Evolutionary conservation across 2,329 filamentous ascomycete genomes (phyloP).

Genomic region (Trichoderma asperellum): DNA sequence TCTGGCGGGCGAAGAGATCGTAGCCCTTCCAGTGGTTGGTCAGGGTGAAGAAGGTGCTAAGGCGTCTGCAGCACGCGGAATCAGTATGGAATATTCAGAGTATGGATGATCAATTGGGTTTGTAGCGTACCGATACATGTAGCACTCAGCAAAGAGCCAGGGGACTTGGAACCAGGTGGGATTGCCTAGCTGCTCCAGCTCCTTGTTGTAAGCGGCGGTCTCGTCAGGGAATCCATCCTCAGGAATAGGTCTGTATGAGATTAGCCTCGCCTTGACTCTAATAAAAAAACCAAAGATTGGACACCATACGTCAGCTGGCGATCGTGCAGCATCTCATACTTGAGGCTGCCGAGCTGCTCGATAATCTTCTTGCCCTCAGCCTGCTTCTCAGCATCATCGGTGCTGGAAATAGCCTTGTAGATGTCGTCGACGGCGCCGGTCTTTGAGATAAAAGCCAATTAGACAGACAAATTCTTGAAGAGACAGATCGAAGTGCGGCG

Average conservation of each 20-base stretch:
- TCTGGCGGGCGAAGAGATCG: slow-evolving; percentile 87
- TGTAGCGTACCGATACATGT: slow-evolving; percentile 72
- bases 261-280: slow-evolving; percentile 2
- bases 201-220: slow-evolving; percentile 81
- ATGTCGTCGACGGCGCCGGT: slow-evolving; percentile 93
- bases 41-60: slow-evolving; percentile 75
- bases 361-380: slow-evolving; percentile 87
- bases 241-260: slow-evolving; percentile 61
- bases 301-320: slow-evolving; percentile 69
- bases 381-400: slow-evolving; percentile 64
- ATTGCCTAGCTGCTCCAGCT: slow-evolving; percentile 73
- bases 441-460: slow-evolving; percentile 46
- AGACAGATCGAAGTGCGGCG: not conserved
- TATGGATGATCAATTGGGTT: not conserved
- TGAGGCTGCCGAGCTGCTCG: slow-evolving; percentile 76
- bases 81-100: not conserved
- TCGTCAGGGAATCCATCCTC: slow-evolving; percentile 83
- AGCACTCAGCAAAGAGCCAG: slow-evolving; percentile 94
- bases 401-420: slow-evolving; percentile 70
- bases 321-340: slow-evolving; percentile 95
- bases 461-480: not conserved
- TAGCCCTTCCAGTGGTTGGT: slow-evolving; percentile 86
- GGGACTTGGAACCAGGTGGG: slow-evolving; percentile 81
- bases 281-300: too few species aligned
- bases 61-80: slow-evolving; percentile 57